Conservation (phyloP, 768 basidiomycete genomes). For the Mycena vulgaris region DNA sequence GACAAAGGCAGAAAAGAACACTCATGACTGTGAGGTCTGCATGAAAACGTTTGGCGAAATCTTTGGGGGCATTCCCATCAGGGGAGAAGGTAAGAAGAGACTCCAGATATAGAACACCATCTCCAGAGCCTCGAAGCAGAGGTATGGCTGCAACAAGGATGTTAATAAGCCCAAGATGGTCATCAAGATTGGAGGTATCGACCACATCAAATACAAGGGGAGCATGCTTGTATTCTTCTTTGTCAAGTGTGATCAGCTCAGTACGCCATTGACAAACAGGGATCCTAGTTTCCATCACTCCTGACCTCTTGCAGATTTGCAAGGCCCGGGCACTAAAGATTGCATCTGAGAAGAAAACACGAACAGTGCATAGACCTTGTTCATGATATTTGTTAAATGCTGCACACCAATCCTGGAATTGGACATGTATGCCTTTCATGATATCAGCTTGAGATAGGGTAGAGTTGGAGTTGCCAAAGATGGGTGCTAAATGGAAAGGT, state of each 20-base stretch:
- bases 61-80: conserved; percentile 45
- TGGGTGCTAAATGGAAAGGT: conserved; percentile 54
- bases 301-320: conserved; percentile 36
- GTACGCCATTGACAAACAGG: conserved; percentile 53
- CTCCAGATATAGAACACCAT: conserved; percentile 57
- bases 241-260: conserved; percentile 31
- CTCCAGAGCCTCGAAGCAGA: conserved; percentile 44
- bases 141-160: conserved; percentile 56
- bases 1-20: conserved; percentile 59
- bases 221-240: conserved; percentile 30
- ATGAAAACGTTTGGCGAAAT: conserved; percentile 50
- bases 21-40: conserved; percentile 59
- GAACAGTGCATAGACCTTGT: conserved; percentile 42
- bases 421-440: conserved; percentile 31
- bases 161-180: conserved; percentile 65
- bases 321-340: conserved; percentile 57
- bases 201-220: conserved; percentile 61
- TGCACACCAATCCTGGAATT: conserved; percentile 41
- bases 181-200: conserved; percentile 65
- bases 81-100: conserved; percentile 50
- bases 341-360: conserved; percentile 60
- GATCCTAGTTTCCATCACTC: conserved; percentile 44
- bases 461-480: conserved; percentile 16
- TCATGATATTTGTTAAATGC: conserved; percentile 22
- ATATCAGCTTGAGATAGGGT: conserved; percentile 28